Base-by-base conservation (phyloP, 345 rosid species). In the Eucalyptus regnans region DNA sequence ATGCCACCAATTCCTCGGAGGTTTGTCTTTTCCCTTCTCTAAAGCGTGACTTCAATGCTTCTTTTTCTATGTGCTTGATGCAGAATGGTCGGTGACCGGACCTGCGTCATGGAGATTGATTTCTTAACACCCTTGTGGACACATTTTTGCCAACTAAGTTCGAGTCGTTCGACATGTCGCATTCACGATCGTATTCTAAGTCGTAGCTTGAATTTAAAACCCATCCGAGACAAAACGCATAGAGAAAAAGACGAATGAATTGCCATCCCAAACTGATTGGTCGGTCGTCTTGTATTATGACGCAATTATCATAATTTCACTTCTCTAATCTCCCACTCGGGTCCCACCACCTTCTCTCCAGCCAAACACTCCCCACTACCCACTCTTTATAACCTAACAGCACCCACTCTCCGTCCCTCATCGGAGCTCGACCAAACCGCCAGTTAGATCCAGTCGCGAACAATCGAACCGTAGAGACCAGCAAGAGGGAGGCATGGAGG, bases 401-500 rank as follows among this genome's bases (percentile, higher is more conserved):
- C 87, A 2, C 54, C 56, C 87, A 18, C 13, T 85, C 56, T 49
- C 48, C 29, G 4, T 20, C 29, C 14, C 86, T 76, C 86, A 87
- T 66, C 86, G 54, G 46, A 71, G 84, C 60, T 43, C 79, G 29
- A 27, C 23, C 85, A 7, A 49, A 29, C 89, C 46, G 85, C 79
- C 89, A 50, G 86, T 68, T 18, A 48, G 27, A 76, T 37, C 48
- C 48, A 37, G 83, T 76, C 46, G 46, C 83, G 48, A 76, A 20
- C 48, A 13, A 20, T 41, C 29, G 84, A 76, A 76, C 84, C 48
- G 27, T 9, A 22, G 84, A 76, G 84, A 29, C 41, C 86, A 46
- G 64, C 16, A 11, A 51, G 48, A 56, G 52, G 29, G 58, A 31
- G 31, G 50, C 88, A 91, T 92, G 93, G 94, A 91, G 88, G 95